phyloP scores from a whole-genome alignment of 1,139 yeast genomes.

The Pichia sp. region DNA sequence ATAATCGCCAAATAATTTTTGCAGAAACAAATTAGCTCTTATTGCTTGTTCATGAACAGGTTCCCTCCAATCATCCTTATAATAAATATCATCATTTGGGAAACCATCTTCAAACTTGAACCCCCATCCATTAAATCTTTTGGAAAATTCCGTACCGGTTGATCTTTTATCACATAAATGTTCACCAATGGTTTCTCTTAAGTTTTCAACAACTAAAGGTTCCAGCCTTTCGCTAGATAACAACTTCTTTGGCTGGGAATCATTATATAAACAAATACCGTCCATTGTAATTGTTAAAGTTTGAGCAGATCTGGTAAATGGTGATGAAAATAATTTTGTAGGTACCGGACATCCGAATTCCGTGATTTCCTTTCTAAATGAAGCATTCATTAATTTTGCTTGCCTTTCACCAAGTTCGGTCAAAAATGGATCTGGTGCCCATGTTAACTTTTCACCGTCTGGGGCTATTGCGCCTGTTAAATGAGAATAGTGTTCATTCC shows the following conservation, averaged over 20 bases:
- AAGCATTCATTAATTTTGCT: constrained; percentile 30
- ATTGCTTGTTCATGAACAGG: constrained; percentile 42
- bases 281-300: constrained; percentile 59
- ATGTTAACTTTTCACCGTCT: constrained; percentile 44
- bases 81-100: constrained; percentile 42
- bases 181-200: constrained; percentile 63
- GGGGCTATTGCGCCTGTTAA: constrained; percentile 34
- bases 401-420: constrained; percentile 49
- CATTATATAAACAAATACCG: constrained; percentile 31
- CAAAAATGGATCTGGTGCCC: constrained; percentile 67
- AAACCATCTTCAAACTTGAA: constrained; percentile 43
- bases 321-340: constrained; percentile 50
- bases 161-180: constrained; percentile 64
- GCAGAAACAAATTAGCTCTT: constrained; percentile 45
- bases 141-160: constrained; percentile 33
- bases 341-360: constrained; percentile 50
- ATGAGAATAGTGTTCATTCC: constrained; percentile 57
- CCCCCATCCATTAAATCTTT: constrained; percentile 34
- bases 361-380: constrained; percentile 21
- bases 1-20: constrained; percentile 37
- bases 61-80: constrained; percentile 40
- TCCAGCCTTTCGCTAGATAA: constrained; percentile 16
- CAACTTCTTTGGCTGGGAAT: constrained; percentile 10
- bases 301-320: constrained; percentile 55
- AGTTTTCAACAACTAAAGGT: constrained; percentile 45